Conservation (phyloP, 345 rosid genomes). For the Eucalyptus marginata region DNA sequence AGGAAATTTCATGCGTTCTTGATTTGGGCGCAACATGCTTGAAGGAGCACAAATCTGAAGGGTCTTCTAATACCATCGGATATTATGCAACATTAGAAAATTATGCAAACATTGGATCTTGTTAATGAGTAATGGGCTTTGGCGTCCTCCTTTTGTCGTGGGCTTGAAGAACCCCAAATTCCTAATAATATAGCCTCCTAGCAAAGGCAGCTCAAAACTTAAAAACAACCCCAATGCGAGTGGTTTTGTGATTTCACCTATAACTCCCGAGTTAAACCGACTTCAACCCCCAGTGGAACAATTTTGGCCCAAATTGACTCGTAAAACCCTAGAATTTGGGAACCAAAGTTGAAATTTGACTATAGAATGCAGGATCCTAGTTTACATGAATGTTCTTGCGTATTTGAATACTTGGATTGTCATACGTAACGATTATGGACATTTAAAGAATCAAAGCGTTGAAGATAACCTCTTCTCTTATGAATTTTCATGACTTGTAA, state of each 20-base stretch:
- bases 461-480: accelerated
- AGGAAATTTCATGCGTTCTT: not conserved
- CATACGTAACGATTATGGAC: not conserved
- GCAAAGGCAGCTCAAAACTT: not conserved
- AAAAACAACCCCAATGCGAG: not conserved
- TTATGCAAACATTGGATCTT: not conserved
- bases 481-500: not conserved
- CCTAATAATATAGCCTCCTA: not conserved
- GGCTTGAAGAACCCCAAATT: not conserved
- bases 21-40: not conserved
- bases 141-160: not conserved
- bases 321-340: not conserved
- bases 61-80: not conserved
- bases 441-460: not conserved
- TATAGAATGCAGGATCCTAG: not conserved
- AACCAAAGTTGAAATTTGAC: not conserved
- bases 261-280: accelerated
- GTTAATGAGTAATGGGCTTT: not conserved
- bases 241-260: not conserved
- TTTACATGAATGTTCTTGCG: not conserved
- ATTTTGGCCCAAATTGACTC: not conserved
- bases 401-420: not conserved
- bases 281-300: not conserved
- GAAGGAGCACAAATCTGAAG: not conserved
- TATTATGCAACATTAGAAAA: too few species aligned